Percentiles rank a stretch among this genome's conserved stretches.
Evolutionary conservation across 2,329 filamentous ascomycete genomes (phyloP).

Genomic region (Calonectria pseudoturangicola): DNA sequence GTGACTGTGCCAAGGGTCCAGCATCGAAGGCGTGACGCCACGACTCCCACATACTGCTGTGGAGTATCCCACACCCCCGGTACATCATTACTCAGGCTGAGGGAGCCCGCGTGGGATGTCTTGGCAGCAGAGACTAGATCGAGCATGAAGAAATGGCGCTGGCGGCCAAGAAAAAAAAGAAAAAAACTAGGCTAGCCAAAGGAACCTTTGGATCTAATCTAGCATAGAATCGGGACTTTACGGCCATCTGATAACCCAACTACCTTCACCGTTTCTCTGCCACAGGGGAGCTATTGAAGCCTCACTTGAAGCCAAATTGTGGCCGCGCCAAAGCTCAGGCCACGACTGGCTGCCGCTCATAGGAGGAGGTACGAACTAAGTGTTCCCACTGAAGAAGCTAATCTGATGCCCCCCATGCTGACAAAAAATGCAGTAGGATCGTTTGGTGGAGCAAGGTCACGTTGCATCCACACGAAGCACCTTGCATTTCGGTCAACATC

Average conservation of each 20-base stretch:
- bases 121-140: constrained; percentile 2
- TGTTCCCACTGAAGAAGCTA: constrained; percentile 28
- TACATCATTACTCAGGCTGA: constrained; percentile 24
- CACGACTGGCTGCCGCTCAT: not conserved
- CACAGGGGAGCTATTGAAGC: not conserved
- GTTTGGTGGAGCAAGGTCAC: constrained; percentile 33
- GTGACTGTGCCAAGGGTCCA: constrained; percentile 16
- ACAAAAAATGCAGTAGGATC: constrained; percentile 9
- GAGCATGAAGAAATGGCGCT: not conserved
- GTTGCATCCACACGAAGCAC: constrained; percentile 33
- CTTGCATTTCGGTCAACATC: constrained; percentile 28
- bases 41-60: not conserved
- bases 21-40: constrained; percentile 16
- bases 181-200: not conserved
- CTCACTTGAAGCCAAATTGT: not conserved
- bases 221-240: not conserved
- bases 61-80: constrained; percentile 33
- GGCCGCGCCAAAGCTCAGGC: not conserved
- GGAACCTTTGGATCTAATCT: constrained; percentile 17
- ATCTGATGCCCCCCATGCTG: constrained; percentile 18
- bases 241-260: constrained; percentile 30
- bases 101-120: constrained; percentile 30
- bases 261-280: constrained; percentile 12
- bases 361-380: constrained; percentile 30
- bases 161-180: not conserved